phyloP scores from a whole-genome alignment of 768 basidiomycete genomes.

The Termitomyces sp. region DNA sequence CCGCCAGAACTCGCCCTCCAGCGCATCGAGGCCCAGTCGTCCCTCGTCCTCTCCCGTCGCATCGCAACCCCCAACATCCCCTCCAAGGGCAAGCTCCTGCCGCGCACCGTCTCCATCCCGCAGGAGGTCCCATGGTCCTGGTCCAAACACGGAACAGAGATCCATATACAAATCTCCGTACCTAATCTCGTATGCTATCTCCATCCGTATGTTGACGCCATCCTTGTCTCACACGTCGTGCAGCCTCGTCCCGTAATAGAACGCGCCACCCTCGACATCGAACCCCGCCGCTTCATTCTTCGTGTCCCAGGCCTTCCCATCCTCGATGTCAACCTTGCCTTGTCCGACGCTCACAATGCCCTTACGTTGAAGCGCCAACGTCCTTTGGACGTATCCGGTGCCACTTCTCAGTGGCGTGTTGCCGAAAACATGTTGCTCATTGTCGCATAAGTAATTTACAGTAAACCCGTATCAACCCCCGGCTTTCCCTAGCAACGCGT shows the following conservation, averaged over 20 bases:
- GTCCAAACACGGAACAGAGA: conserved; percentile 30
- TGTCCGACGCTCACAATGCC: conserved; percentile 37
- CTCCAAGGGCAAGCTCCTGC: conserved; percentile 62
- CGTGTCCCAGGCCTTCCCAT: conserved; percentile 38
- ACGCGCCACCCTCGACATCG: conserved; percentile 56
- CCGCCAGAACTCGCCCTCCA: conserved; percentile 60
- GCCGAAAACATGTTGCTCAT: conserved; percentile 45
- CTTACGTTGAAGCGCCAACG: conserved; percentile 53
- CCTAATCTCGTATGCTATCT: conserved; percentile 59
- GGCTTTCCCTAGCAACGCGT: conserved; percentile 55
- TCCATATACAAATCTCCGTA: conserved; percentile 47
- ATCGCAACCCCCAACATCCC: conserved; percentile 73
- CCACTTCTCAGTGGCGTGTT: conserved; percentile 64
- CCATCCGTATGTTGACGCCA: too few species aligned
- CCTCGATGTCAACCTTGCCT: conserved; percentile 54
- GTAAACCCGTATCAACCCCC: conserved; percentile 15
- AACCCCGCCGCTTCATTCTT: conserved; percentile 51
- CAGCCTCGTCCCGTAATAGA: conserved; percentile 44
- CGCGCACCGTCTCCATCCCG: conserved; percentile 58
- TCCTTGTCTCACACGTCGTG: too few species aligned
- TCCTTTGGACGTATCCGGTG: too few species aligned
- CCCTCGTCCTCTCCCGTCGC: conserved; percentile 56
- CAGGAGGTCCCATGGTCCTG: too few species aligned
- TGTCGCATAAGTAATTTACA: conserved; percentile 29
- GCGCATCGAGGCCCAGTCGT: conserved; percentile 56